phyloP scores from a whole-genome alignment of 306 rosid species.

The Arachis hypogaea region DNA sequence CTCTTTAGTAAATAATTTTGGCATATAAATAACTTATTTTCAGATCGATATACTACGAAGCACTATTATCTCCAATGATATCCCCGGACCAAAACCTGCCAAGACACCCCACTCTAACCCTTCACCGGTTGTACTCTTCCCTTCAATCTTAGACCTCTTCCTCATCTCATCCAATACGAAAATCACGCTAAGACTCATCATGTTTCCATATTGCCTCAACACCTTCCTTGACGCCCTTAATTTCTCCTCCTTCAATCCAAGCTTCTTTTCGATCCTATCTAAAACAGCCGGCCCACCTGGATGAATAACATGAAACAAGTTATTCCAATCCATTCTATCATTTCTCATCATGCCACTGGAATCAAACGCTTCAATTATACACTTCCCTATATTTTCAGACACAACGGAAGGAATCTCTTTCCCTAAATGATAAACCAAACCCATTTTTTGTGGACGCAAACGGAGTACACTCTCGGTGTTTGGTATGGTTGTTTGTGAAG shows the following conservation, averaged over 20 bases:
- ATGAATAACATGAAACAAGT: constrained; percentile 21
- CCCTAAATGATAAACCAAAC: background rate
- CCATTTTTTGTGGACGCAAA: background rate
- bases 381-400: constrained; percentile 6
- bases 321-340: constrained; percentile 15
- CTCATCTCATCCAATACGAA: constrained; percentile 41
- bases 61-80: background rate
- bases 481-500: constrained; percentile 2
- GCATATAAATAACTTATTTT: too few species aligned
- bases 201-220: constrained; percentile 32
- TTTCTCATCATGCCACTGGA: background rate
- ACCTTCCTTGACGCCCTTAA: constrained; percentile 7
- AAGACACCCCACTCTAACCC: constrained; percentile 32
- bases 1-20: too few species aligned
- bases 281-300: constrained; percentile 26
- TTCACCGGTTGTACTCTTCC: constrained; percentile 31
- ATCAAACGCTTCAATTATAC: background rate
- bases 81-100: constrained; percentile 11
- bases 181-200: constrained; percentile 13
- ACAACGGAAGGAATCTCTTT: background rate
- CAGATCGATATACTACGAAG: too few species aligned
- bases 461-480: background rate
- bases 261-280: constrained; percentile 4
- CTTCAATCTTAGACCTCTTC: constrained; percentile 26
- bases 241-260: constrained; percentile 24